These are phyloP conservation scores for Lagenaria siceraria DNA, from an alignment of 306 rosid genomes.

Conservation along the genomic window DNA sequence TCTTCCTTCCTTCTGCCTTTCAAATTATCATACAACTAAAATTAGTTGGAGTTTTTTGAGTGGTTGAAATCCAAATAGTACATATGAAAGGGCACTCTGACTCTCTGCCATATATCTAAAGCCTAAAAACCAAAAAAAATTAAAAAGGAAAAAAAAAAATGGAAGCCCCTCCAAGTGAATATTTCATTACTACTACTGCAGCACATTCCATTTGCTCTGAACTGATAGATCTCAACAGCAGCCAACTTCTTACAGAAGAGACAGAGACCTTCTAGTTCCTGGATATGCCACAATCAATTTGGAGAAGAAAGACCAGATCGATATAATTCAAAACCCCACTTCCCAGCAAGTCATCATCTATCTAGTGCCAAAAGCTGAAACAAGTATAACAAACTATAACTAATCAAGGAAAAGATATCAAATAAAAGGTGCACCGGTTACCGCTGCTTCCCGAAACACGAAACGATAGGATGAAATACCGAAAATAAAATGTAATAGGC, in stretches of 20 bases:
- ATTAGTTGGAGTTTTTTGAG: constrained; percentile 24
- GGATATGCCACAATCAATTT: constrained; percentile 5
- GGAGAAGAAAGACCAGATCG: constrained; percentile 20
- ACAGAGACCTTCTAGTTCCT: neutral
- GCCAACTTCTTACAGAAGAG: neutral
- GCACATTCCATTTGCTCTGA: neutral
- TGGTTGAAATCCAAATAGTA: constrained; percentile 17
- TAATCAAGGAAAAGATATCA: neutral
- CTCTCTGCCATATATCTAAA: constrained; percentile 22
- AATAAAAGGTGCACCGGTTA: neutral
- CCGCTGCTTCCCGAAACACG: neutral
- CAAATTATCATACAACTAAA: constrained; percentile 25
- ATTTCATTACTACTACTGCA: neutral
- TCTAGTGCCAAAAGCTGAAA: constrained; percentile 65
- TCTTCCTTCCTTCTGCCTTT: neutral
- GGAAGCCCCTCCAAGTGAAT: neutral
- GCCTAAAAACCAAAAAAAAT: neutral
- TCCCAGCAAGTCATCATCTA: constrained; percentile 49
- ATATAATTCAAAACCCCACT: constrained; percentile 28
- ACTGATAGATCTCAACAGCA: neutral
- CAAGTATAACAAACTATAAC: constrained; percentile 23
- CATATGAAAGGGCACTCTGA: constrained; percentile 30
- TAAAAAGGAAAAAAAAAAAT: neutral
- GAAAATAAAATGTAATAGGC: neutral
- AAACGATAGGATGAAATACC: neutral